Evolutionary conservation across 1,284 basidiomycete species (phyloP), one percentile per base, ranked within the genome.

Genomic region (Ceratobasidium sp.): DNA sequence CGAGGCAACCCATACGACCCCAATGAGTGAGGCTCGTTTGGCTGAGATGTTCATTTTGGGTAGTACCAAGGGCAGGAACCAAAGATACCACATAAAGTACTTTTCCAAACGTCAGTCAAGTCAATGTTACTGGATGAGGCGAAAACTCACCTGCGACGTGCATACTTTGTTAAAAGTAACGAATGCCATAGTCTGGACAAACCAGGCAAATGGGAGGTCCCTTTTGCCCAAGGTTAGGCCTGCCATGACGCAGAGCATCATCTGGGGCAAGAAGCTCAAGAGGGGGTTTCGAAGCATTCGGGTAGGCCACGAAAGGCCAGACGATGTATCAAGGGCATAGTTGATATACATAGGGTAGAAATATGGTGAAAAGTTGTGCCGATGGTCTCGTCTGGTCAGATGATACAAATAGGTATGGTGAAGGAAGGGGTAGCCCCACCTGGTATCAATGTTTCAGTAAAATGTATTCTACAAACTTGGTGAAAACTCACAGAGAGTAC

Each of bases 11-110:
- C 98, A 99, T 0, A 90, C 84, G 0, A 78, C 83, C 0, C 89
- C 74, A 65, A 87, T 86, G 1, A 81, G 63, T 1, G 85, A n/a
- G 0, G 84, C 84, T 11, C 85, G 83, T 19, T 79, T 72, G 31
- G 81, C 81, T 0, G 88, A 83, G 41, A 95, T 84, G 0, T 82
- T 80, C 0, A 97, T 81, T 16, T 84, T 86, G 0, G 94, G 90
- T 2, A 95, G 85, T 13, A 98, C 83, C 1, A 96, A 85, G 0
- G 98, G 96, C 0, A 99, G 83, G 76, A 99, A 89, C 76, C 96
- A 90, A 7, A 96, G 88, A 81, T 97, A 98, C 98, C 98, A 99
- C 62, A 98, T 86, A 83, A 98, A 99, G 84, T 99, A 99, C 92
- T n/a, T 99, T 56, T 29, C 16, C 7, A 51, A 61, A 54, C 43